phyloP scores from a whole-genome alignment of 2,329 filamentous ascomycete genomes.

The Fusarium circinatum region DNA sequence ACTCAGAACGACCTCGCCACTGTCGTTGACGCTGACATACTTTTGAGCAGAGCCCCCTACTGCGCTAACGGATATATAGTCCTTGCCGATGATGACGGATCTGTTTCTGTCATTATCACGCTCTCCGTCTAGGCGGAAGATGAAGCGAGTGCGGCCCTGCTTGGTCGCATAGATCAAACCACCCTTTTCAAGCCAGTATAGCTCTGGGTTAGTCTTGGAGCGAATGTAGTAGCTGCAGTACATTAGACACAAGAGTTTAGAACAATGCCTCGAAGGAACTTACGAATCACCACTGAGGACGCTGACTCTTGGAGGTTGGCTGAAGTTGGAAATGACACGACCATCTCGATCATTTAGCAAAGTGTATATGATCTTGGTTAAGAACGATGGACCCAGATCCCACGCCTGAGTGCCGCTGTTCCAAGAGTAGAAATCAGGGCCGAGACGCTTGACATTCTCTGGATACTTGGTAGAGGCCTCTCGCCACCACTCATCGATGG shows the following conservation, averaged over 20 bases:
- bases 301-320: not conserved
- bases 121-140: not conserved
- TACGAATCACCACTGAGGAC: not conserved
- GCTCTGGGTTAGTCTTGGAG: slow-evolving; percentile 2
- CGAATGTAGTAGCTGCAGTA: slow-evolving; percentile 2
- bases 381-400: not conserved
- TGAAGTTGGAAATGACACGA: not conserved
- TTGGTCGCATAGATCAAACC: not conserved
- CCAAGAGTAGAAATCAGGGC: not conserved
- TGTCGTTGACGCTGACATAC: not conserved
- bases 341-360: not conserved
- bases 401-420: not conserved
- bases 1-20: not conserved
- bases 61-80: not conserved
- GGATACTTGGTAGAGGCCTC: not conserved
- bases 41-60: not conserved
- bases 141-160: not conserved
- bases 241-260: not conserved
- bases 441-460: not conserved
- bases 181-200: slow-evolving; percentile 1
- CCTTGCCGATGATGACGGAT: not conserved
- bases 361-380: not conserved
- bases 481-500: slow-evolving; percentile 13
- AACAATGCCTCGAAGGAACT: not conserved
- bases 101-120: not conserved